Percentiles rank a stretch among this genome's conserved stretches.
Conservation (phyloP, 257 asterid genomes). For the Salvia rosmarinus region DNA sequence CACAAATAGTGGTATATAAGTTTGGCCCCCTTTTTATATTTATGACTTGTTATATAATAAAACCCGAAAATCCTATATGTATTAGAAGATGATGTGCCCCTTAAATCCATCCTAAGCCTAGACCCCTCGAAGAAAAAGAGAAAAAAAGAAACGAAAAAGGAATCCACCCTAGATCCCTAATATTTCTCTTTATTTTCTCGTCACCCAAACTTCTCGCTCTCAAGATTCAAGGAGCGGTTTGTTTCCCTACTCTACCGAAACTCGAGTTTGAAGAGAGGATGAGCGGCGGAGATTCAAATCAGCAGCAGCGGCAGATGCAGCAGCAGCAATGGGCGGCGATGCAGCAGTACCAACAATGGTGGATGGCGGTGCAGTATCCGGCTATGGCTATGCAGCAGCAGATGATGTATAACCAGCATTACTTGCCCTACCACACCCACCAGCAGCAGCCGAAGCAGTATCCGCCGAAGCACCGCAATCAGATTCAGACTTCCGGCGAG, state of each 20-base stretch:
- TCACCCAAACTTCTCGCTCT: conserved; percentile 20
- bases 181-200: neutral
- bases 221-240: conserved; percentile 30
- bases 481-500: conserved; percentile 58
- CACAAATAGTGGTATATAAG: too few species aligned
- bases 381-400: conserved; percentile 60
- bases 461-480: conserved; percentile 43
- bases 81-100: neutral
- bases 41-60: too few species aligned
- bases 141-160: too few species aligned
- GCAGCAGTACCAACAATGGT: conserved; percentile 76
- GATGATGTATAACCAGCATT: conserved; percentile 67
- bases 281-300: conserved; percentile 77
- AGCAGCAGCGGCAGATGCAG: conserved; percentile 40
- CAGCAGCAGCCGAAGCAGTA: conserved; percentile 48
- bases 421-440: conserved; percentile 60
- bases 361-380: conserved; percentile 90
- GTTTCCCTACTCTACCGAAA: conserved; percentile 7
- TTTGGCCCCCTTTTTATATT: too few species aligned
- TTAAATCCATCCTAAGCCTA: too few species aligned
- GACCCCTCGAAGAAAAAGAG: too few species aligned
- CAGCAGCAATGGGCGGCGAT: conserved; percentile 71
- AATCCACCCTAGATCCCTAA: conserved; percentile 6
- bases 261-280: conserved; percentile 28
- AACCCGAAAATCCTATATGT: neutral